Conservation (phyloP, 2,329 filamentous ascomycete species). For the Colletotrichum ledebouriae region DNA sequence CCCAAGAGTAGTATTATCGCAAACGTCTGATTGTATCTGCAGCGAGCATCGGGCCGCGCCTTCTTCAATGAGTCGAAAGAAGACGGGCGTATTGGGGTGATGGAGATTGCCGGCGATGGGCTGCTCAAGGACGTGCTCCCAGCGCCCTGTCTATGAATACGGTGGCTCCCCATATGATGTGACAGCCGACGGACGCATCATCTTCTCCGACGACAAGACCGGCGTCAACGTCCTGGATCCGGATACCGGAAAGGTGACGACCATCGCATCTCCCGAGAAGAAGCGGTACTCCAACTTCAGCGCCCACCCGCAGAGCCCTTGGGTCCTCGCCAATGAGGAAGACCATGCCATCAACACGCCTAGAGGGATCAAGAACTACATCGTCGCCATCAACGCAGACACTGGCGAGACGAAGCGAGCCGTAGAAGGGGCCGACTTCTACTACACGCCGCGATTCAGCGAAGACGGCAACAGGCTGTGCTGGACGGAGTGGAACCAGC, state of each 20-base stretch:
- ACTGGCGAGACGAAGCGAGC: constrained; percentile 58
- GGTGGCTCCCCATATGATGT: constrained; percentile 62
- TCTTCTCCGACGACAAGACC: constrained; percentile 61
- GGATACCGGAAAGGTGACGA: constrained; percentile 50
- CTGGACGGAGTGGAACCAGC: constrained; percentile 70
- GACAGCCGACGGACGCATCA: constrained; percentile 54
- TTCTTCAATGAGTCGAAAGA: constrained; percentile 56
- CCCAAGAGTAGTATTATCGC: background rate
- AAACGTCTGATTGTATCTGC: constrained; percentile 13
- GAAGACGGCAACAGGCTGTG: constrained; percentile 59
- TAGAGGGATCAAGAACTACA: constrained; percentile 52
- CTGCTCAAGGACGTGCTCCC: constrained; percentile 58
- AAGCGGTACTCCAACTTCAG: constrained; percentile 63
- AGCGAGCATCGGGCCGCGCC: constrained; percentile 50
- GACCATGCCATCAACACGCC: constrained; percentile 58
- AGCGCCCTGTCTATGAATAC: constrained; percentile 64
- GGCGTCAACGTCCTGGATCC: constrained; percentile 59
- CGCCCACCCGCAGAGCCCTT: constrained; percentile 53
- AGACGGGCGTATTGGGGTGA: constrained; percentile 59
- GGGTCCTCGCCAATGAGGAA: constrained; percentile 66
- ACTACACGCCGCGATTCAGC: constrained; percentile 63
- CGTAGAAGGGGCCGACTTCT: constrained; percentile 64
- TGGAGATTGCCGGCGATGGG: constrained; percentile 54
- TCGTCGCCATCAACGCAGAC: constrained; percentile 56
- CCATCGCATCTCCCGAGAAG: constrained; percentile 50